Conservation (phyloP, 2,329 filamentous ascomycete genomes). For the Aspergillus ochraceoroseus region DNA sequence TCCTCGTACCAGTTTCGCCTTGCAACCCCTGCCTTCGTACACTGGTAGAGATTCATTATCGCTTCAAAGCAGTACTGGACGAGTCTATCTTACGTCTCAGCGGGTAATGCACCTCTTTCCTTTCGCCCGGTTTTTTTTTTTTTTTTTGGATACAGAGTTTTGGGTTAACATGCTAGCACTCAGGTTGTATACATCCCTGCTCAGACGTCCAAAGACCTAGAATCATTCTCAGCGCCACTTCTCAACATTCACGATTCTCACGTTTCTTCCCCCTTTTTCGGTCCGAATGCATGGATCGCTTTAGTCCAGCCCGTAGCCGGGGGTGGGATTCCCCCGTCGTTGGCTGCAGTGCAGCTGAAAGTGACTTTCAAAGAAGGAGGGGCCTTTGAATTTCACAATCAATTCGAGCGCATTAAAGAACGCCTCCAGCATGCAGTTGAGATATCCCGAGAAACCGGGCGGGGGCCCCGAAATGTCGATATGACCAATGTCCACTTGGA, state of each 20-base stretch:
- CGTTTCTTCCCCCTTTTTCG: slow-evolving; percentile 84
- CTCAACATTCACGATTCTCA: slow-evolving; percentile 82
- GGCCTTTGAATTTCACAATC: slow-evolving; percentile 82
- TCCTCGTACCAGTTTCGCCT: slow-evolving; percentile 68
- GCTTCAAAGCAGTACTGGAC: slow-evolving; percentile 68
- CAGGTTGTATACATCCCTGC: slow-evolving; percentile 84
- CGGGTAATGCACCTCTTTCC: slow-evolving; percentile 53
- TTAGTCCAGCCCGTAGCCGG: slow-evolving; percentile 73
- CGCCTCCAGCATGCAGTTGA: slow-evolving; percentile 75
- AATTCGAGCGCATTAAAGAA: slow-evolving; percentile 80
- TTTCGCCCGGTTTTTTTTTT: slow-evolving; percentile 13
- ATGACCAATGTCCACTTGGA: slow-evolving; percentile 69
- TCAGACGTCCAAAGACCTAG: slow-evolving; percentile 61
- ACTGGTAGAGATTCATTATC: slow-evolving; percentile 60
- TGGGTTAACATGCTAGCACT: slow-evolving; percentile 12
- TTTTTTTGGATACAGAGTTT: neutral
- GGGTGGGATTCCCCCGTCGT: slow-evolving; percentile 71
- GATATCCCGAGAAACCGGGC: slow-evolving; percentile 35
- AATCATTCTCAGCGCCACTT: slow-evolving; percentile 85
- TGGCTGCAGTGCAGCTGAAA: slow-evolving; percentile 71
- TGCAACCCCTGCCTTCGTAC: slow-evolving; percentile 66
- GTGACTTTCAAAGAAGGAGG: slow-evolving; percentile 92
- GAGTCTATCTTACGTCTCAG: slow-evolving; percentile 77
- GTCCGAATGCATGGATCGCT: slow-evolving; percentile 83
- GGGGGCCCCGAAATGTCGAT: slow-evolving; percentile 49